phyloP scores from a whole-genome alignment of 169 alveolate species.

The Eimeria maxima region DNA sequence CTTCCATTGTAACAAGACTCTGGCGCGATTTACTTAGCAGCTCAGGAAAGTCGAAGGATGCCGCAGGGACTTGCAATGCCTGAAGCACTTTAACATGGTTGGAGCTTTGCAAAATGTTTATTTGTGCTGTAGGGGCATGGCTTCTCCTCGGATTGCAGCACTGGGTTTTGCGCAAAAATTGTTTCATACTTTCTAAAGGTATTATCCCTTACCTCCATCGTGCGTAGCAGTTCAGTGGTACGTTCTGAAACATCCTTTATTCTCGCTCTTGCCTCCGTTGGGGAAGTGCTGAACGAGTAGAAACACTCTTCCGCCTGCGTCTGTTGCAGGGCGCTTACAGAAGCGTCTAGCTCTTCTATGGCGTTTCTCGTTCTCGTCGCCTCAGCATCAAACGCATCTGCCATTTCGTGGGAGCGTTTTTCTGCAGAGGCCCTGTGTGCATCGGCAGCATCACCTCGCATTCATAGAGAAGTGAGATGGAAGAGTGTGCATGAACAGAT shows the following conservation, averaged over 20 bases:
- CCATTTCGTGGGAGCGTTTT: slow-evolving; percentile 85
- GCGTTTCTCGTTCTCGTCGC: slow-evolving; percentile 91
- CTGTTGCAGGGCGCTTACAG: slow-evolving; percentile 88
- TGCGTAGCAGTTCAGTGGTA: slow-evolving; percentile 87
- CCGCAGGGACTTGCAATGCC: slow-evolving; percentile 91
- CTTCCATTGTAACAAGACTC: slow-evolving; percentile 88
- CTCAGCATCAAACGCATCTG: slow-evolving; percentile 89
- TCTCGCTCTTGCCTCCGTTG: slow-evolving; percentile 90
- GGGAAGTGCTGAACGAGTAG: slow-evolving; percentile 94
- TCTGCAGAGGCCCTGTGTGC: slow-evolving; percentile 71
- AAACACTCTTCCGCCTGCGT: slow-evolving; percentile 93
- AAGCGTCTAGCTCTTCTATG: slow-evolving; percentile 90
- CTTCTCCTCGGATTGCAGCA: not conserved
- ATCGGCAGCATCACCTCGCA: not conserved
- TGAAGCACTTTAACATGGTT: slow-evolving; percentile 11
- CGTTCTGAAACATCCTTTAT: slow-evolving; percentile 89
- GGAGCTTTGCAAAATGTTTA: not conserved
- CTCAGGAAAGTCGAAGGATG: slow-evolving; percentile 95
- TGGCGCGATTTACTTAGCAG: slow-evolving; percentile 91
- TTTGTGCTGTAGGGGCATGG: not conserved
- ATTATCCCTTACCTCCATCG: slow-evolving; percentile 83
- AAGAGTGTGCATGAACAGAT: not conserved
- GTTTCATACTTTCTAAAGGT: not conserved
- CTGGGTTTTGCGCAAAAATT: not conserved
- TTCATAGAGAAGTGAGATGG: not conserved